Percentiles rank a stretch among this genome's conserved stretches.
Evolutionary conservation across 2,329 filamentous ascomycete genomes (phyloP).

Genomic region (Diaporthe citrichinensis): DNA sequence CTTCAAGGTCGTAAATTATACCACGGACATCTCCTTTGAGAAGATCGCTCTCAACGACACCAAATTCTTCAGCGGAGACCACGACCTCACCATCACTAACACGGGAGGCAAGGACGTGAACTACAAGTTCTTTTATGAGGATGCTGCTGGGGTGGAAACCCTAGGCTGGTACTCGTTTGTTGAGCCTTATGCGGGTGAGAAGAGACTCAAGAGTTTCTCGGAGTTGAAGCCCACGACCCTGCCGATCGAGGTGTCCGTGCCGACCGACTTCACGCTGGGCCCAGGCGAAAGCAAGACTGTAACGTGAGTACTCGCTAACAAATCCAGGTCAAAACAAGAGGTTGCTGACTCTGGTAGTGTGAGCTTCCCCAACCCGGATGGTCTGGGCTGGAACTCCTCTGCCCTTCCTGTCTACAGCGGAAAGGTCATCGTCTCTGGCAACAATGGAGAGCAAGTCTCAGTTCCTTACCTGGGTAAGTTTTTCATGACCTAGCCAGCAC

Average conservation of each 20-base stretch:
- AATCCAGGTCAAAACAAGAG: too few species aligned
- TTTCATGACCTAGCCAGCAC: background rate
- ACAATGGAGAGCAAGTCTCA: constrained; percentile 51
- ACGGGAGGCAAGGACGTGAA: constrained; percentile 51
- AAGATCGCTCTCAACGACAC: constrained; percentile 62
- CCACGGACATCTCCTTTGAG: constrained; percentile 53
- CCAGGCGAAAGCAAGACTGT: constrained; percentile 22
- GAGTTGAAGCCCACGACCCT: constrained; percentile 43
- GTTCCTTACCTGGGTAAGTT: constrained; percentile 51
- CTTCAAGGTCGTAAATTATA: constrained; percentile 57
- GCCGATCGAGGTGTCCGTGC: constrained; percentile 34
- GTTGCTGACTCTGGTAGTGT: background rate
- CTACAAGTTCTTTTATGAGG: constrained; percentile 51
- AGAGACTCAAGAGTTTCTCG: constrained; percentile 41
- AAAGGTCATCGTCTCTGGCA: constrained; percentile 50
- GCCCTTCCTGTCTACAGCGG: constrained; percentile 53
- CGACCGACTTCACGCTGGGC: background rate
- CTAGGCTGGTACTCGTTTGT: constrained; percentile 38
- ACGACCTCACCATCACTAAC: constrained; percentile 54
- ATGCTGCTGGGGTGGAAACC: constrained; percentile 55
- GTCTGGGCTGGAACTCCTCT: constrained; percentile 45
- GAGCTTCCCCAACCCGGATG: constrained; percentile 14
- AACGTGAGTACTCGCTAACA: background rate
- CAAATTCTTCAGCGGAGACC: constrained; percentile 52
- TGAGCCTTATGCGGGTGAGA: constrained; percentile 23